A percentile compares a stretch with the other conserved stretches of the same genome.
phyloP scores from a whole-genome alignment of 2,329 filamentous ascomycete genomes.

The Orbilia quercus region DNA sequence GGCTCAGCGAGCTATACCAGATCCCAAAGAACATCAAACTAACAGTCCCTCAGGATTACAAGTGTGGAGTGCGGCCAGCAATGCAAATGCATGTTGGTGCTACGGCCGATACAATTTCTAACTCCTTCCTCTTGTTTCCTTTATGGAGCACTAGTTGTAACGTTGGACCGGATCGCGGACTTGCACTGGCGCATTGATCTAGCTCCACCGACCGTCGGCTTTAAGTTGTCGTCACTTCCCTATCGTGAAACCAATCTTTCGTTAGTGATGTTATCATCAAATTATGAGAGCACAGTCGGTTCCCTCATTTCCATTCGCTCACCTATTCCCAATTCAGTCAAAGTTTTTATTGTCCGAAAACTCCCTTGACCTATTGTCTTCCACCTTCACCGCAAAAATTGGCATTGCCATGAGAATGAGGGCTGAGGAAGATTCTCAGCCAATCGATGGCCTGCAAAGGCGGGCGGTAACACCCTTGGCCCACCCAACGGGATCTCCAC shows the following conservation, averaged over 20 bases:
- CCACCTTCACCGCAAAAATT: neutral
- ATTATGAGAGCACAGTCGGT: constrained; percentile 10
- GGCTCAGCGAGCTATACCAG: constrained; percentile 36
- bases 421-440: constrained; percentile 8
- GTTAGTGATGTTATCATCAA: neutral
- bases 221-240: neutral
- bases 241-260: neutral
- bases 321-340: constrained; percentile 16
- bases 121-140: neutral
- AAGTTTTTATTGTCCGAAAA: constrained; percentile 19
- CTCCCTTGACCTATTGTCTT: constrained; percentile 8
- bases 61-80: neutral
- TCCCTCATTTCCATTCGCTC: constrained; percentile 30
- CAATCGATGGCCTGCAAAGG: constrained; percentile 38
- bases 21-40: constrained; percentile 31
- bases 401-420: neutral
- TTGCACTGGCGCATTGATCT: neutral
- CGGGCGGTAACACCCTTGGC: constrained; percentile 42
- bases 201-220: no score
- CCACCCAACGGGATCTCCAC: constrained; percentile 42
- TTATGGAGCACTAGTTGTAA: constrained; percentile 6
- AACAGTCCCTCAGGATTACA: neutral
- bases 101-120: neutral
- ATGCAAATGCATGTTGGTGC: neutral
- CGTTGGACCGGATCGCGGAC: no score